These are phyloP conservation scores for Herpetomonas samuelpessoai DNA, from an alignment of 208 protist genomes.

Conservation along the genomic window DNA sequence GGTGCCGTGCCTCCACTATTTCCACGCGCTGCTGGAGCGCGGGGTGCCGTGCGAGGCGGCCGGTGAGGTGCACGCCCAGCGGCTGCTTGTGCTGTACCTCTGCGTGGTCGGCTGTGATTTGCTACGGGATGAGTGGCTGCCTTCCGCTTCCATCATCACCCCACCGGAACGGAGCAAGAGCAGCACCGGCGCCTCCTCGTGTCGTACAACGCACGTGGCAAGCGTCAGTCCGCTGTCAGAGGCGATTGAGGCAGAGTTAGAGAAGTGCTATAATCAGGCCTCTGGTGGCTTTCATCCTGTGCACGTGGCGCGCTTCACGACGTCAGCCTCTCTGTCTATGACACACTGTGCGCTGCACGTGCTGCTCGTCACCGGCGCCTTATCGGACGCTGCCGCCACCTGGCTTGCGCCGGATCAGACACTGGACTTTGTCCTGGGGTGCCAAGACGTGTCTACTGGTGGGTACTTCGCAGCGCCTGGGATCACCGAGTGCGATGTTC, in stretches of 20 bases:
- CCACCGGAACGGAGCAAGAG: neutral
- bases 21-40: neutral
- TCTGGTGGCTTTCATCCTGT: slow-evolving; percentile 23
- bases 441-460: neutral
- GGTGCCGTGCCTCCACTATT: neutral
- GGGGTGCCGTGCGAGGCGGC: neutral
- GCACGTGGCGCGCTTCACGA: neutral
- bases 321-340: slow-evolving; percentile 16
- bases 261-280: slow-evolving; percentile 12
- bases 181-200: neutral
- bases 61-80: slow-evolving; percentile 15
- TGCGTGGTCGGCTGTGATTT: slow-evolving; percentile 15
- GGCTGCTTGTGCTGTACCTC: slow-evolving; percentile 21
- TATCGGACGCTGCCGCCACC: neutral
- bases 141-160: no score
- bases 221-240: neutral
- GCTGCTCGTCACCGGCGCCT: slow-evolving; percentile 10
- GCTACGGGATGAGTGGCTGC: slow-evolving; percentile 16
- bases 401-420: slow-evolving; percentile 8
- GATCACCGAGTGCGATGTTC: slow-evolving; percentile 15
- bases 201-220: neutral
- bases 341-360: slow-evolving; percentile 27
- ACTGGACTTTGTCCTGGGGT: neutral
- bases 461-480: slow-evolving; percentile 12
- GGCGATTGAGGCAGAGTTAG: slow-evolving; percentile 4